Percentiles rank a stretch among this genome's conserved stretches.
Evolutionary conservation across 1,139 yeast genomes (phyloP).

Genomic region (Kurtzmaniella quercitrusa): DNA sequence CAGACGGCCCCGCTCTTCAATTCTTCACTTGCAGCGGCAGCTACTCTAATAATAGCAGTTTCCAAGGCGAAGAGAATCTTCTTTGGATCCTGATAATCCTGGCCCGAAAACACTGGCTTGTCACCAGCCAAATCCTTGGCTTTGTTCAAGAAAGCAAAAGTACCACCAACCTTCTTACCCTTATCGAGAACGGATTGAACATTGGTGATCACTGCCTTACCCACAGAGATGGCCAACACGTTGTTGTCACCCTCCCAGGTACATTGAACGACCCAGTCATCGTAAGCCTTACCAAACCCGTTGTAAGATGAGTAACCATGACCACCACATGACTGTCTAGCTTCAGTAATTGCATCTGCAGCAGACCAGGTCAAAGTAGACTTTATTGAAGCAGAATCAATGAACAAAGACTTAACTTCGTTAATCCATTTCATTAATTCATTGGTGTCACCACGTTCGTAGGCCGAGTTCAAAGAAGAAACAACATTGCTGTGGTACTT

Average conservation of each 20-base stretch:
- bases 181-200: constrained; percentile 18
- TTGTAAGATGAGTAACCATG: constrained; percentile 30
- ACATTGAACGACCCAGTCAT: constrained; percentile 34
- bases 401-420: constrained; percentile 25
- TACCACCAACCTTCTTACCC: constrained; percentile 21
- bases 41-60: constrained; percentile 16
- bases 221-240: constrained; percentile 27
- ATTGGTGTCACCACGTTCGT: constrained; percentile 18
- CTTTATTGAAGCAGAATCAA: constrained; percentile 28
- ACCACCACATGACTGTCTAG: constrained; percentile 32
- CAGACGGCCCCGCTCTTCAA: constrained; percentile 15
- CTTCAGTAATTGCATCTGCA: constrained; percentile 27
- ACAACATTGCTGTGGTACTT: constrained; percentile 18
- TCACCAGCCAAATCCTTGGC: constrained; percentile 17
- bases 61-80: constrained; percentile 17
- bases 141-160: constrained; percentile 21
- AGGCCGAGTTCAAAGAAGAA: constrained; percentile 18
- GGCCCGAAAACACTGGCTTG: constrained; percentile 8
- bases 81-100: constrained; percentile 12
- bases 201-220: constrained; percentile 26
- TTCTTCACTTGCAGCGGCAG: constrained; percentile 11
- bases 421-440: constrained; percentile 20
- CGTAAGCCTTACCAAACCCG: constrained; percentile 29
- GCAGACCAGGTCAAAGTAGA: constrained; percentile 30
- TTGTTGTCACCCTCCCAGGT: constrained; percentile 37